Evolutionary conservation across 306 rosid species (phyloP).

Genomic region (Dalbergia cultrata): DNA sequence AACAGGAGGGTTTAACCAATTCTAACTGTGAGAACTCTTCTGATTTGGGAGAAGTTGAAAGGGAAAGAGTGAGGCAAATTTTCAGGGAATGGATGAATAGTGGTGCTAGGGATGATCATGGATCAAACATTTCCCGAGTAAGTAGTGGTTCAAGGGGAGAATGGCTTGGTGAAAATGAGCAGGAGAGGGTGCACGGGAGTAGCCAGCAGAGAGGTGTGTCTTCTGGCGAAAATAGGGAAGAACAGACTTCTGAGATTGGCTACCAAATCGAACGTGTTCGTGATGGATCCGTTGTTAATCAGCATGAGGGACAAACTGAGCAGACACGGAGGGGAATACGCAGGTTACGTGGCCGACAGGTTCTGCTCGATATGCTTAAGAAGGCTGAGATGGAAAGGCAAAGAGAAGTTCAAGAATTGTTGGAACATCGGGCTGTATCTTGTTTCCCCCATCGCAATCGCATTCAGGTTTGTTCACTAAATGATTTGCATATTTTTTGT

Average conservation of each 20-base stretch:
- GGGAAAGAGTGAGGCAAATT: slow-evolving; percentile 92
- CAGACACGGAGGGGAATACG: slow-evolving; percentile 78
- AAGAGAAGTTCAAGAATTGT: slow-evolving; percentile 75
- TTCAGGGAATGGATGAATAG: slow-evolving; percentile 91
- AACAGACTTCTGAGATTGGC: slow-evolving; percentile 67
- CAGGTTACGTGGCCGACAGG: slow-evolving; percentile 88
- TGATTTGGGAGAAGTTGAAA: slow-evolving; percentile 80
- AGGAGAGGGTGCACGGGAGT: slow-evolving; percentile 84
- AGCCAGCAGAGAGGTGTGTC: slow-evolving; percentile 70
- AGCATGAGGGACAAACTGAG: slow-evolving; percentile 70
- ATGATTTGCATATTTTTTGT: slow-evolving; percentile 16
- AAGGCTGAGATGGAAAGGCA: slow-evolving; percentile 84
- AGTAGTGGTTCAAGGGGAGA: slow-evolving; percentile 67
- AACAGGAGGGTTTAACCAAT: slow-evolving; percentile 67
- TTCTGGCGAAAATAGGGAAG: slow-evolving; percentile 68
- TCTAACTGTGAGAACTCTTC: slow-evolving; percentile 66
- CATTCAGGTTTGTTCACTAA: slow-evolving; percentile 76
- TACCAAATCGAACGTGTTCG: slow-evolving; percentile 65
- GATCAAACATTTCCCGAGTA: slow-evolving; percentile 59
- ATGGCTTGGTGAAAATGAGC: slow-evolving; percentile 88
- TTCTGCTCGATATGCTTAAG: slow-evolving; percentile 90
- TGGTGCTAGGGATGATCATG: slow-evolving; percentile 64
- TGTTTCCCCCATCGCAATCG: slow-evolving; percentile 95
- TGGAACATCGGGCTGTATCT: slow-evolving; percentile 76
- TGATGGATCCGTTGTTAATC: slow-evolving; percentile 72